Base-by-base conservation (phyloP, 2,329 filamentous ascomycete species). In the Tothia fuscella region DNA sequence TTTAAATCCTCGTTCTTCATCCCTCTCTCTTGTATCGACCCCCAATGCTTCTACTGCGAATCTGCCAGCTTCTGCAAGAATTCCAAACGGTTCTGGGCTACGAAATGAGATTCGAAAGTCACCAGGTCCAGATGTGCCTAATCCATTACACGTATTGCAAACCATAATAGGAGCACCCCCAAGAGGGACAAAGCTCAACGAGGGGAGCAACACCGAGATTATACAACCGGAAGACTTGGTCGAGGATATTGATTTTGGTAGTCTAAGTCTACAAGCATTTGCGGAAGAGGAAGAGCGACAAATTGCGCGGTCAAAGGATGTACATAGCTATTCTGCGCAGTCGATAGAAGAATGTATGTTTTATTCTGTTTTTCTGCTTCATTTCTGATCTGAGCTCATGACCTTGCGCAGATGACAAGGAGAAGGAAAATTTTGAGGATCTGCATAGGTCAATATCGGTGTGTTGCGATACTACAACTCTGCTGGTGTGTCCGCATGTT, bases 361-460 rank as follows among this genome's bases (percentile, higher is more conserved):
- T 49, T 51, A 48, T 49, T 49, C 42, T 53, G 41, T 48, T 38
- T 28, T 28, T 4, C 46, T 55, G 41, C 32, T 33, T 26, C 13
- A 25, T 41, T 20, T 16, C 14, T 5, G 22, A 22, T 12, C 9
- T 50, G 32, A 28, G 32, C 36, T 39, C 29, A 29, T 40, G 31
- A 7, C 20, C 16, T 50, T 44, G 24, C 21, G 10, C 59, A 68
- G 85, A 87, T 58, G 82, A 91, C 59, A 74, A 73, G 49, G 85
- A 94, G 50, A 84, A 81, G 58, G 70, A 80, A 53, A 88, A 81
- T 54, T 93, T 93, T 52, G 81, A 95, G 59, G 86, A 93, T 43
- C 70, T 98, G 31, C 91, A 96, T 61, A 77, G 74, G 53, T 93
- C 88, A 3, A 96, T 98, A 53, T 54, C 70, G 30, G 65, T 66